Conservation (phyloP, 345 rosid species). For the Excoecaria cochinchinensis region DNA sequence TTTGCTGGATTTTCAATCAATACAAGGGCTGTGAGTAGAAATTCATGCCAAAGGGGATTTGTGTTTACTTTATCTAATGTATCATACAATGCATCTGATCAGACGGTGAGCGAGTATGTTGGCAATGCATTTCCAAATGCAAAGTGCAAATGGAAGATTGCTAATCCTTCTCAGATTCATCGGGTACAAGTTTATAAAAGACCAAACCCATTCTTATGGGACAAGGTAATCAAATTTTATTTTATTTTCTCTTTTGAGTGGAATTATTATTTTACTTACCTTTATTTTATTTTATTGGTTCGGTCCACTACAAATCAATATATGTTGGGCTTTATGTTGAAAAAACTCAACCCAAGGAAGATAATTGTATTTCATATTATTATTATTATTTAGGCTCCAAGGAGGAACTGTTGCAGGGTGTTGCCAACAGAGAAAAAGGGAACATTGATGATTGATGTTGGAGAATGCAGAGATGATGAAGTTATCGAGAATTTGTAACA, state of each 20-base stretch:
- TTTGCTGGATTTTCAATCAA: conserved; percentile 45
- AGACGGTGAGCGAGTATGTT: conserved; percentile 48
- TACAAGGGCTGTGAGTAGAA: conserved; percentile 41
- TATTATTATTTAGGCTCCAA: conserved; percentile 54
- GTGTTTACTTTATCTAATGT: conserved; percentile 47
- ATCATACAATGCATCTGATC: conserved; percentile 13
- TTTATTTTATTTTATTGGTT: background rate
- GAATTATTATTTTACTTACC: background rate
- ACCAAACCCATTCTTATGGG: conserved; percentile 51
- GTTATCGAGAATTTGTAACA: conserved; percentile 22
- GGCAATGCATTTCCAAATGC: conserved; percentile 20
- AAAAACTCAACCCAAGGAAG: too few species aligned
- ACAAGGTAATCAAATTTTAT: conserved; percentile 31
- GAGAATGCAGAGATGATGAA: conserved; percentile 49
- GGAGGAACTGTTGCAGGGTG: conserved; percentile 59
- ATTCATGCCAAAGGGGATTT: conserved; percentile 52
- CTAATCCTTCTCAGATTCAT: conserved; percentile 32
- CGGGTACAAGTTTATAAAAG: conserved; percentile 42
- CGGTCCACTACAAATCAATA: too few species aligned
- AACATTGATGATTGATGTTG: conserved; percentile 43
- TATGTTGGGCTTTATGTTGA: too few species aligned
- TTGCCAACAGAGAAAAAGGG: conserved; percentile 33
- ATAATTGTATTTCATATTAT: too few species aligned
- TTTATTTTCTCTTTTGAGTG: too few species aligned
- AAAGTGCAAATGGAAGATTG: conserved; percentile 45